A percentile compares a stretch with the other conserved stretches of the same genome.
phyloP scores from a whole-genome alignment of 768 basidiomycete genomes.

The Termitomyces sp. region DNA sequence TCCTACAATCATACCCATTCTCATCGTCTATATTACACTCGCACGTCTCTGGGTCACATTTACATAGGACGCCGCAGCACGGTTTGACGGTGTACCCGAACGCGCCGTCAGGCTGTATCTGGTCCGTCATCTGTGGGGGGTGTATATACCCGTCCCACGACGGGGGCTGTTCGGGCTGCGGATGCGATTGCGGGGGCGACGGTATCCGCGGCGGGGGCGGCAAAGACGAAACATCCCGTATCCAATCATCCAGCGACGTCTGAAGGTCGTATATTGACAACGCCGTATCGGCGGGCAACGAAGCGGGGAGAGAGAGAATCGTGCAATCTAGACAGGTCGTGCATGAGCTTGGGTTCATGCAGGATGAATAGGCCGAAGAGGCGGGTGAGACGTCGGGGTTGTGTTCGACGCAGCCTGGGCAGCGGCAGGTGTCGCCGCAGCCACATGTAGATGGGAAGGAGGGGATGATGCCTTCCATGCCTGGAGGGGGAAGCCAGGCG shows the following conservation, averaged over 20 bases:
- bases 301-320: conserved; percentile 48
- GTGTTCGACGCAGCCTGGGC: conserved; percentile 65
- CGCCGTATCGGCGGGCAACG: conserved; percentile 39
- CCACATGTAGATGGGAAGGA: conserved; percentile 52
- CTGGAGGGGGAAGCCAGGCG: conserved; percentile 18
- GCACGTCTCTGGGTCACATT: conserved; percentile 21
- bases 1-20: conserved; percentile 22
- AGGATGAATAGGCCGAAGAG: conserved; percentile 37
- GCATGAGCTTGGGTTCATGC: conserved; percentile 36
- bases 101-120: not conserved
- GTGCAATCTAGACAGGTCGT: conserved; percentile 62
- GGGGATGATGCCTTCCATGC: conserved; percentile 21
- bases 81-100: conserved; percentile 17
- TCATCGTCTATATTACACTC: conserved; percentile 18
- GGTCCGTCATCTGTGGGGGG: conserved; percentile 6
- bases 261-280: conserved; percentile 30
- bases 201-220: not conserved
- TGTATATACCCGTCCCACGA: conserved; percentile 19
- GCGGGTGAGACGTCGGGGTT: conserved; percentile 31
- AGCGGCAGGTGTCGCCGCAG: conserved; percentile 63
- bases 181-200: too few relatives aligned
- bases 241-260: conserved; percentile 14
- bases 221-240: conserved; percentile 16
- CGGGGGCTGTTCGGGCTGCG: conserved; percentile 6
- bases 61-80: conserved; percentile 24